These are phyloP conservation scores for Erodium moschatum DNA, from an alignment of 441 rosid species.

Conservation along the genomic window DNA sequence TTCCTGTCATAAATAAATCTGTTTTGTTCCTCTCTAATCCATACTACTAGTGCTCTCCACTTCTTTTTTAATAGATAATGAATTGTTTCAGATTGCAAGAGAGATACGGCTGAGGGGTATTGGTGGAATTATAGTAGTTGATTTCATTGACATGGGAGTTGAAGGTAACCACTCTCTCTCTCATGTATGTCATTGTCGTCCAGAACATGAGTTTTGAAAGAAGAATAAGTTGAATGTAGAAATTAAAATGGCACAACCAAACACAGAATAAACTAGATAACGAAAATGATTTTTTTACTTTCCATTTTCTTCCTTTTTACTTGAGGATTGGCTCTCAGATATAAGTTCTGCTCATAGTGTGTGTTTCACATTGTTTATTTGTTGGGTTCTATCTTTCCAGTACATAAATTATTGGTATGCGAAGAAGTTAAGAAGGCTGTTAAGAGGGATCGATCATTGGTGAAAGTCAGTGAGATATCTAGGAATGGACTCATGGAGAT, in stretches of 20 bases:
- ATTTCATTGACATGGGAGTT: slow-evolving; percentile 92
- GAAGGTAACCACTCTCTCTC: slow-evolving; percentile 49
- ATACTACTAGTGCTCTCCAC: slow-evolving; percentile 11
- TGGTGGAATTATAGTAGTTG: slow-evolving; percentile 95
- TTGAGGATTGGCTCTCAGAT: not conserved
- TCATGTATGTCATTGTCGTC: not conserved
- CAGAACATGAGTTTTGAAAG: no score
- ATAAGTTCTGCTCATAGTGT: slow-evolving; percentile 6
- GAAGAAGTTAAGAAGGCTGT: slow-evolving; percentile 89
- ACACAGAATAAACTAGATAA: no score
- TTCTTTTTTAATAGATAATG: slow-evolving; percentile 17
- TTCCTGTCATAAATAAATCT: not conserved
- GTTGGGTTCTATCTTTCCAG: slow-evolving; percentile 36
- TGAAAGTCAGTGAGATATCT: slow-evolving; percentile 86
- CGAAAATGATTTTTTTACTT: no score
- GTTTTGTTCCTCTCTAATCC: slow-evolving; percentile 11
- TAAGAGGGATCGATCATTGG: slow-evolving; percentile 76
- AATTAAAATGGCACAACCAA: no score
- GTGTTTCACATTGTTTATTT: slow-evolving; percentile 16
- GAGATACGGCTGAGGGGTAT: slow-evolving; percentile 90
- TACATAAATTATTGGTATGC: slow-evolving; percentile 74
- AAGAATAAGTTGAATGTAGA: no score
- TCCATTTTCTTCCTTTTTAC: not conserved
- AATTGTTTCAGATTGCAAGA: slow-evolving; percentile 72
- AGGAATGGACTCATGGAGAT: slow-evolving; percentile 96